Evolutionary conservation across 495 filamentous ascomycete species (phyloP).

Genomic region (Elasticomyces elasticus): DNA sequence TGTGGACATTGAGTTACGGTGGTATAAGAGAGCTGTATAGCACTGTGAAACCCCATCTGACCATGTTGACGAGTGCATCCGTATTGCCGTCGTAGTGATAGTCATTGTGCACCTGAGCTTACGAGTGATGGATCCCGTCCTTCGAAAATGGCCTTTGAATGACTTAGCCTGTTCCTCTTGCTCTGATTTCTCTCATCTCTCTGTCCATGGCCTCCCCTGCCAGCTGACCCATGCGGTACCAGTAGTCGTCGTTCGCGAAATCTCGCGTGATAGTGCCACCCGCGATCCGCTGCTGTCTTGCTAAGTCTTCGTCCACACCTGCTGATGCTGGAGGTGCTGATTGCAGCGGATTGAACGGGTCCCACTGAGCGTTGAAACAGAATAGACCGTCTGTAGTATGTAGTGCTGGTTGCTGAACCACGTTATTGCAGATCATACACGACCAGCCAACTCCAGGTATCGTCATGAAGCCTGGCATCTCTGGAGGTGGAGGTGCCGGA

Average conservation of each 20-base stretch:
- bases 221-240: too few relatives aligned
- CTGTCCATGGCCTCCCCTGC: too few relatives aligned
- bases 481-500: neutral
- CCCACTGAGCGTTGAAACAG: constrained; percentile 1
- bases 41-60: too few relatives aligned
- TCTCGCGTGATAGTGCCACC: neutral
- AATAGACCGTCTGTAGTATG: neutral
- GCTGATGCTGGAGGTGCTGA: neutral
- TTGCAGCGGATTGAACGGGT: neutral
- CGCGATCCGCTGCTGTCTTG: neutral
- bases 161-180: too few relatives aligned
- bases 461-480: neutral
- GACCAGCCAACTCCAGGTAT: neutral
- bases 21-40: too few relatives aligned
- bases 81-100: too few relatives aligned
- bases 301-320: neutral
- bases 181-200: too few relatives aligned
- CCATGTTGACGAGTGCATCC: too few relatives aligned
- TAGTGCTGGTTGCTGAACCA: neutral
- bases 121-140: too few relatives aligned
- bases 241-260: too few relatives aligned
- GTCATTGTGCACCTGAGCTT: too few relatives aligned
- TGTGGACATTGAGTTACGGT: neutral
- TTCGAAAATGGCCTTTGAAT: too few relatives aligned
- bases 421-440: neutral